These are phyloP conservation scores for Oryza coarctata DNA, from an alignment of 176 grass and related monocot genomes.

Conservation along the genomic window DNA sequence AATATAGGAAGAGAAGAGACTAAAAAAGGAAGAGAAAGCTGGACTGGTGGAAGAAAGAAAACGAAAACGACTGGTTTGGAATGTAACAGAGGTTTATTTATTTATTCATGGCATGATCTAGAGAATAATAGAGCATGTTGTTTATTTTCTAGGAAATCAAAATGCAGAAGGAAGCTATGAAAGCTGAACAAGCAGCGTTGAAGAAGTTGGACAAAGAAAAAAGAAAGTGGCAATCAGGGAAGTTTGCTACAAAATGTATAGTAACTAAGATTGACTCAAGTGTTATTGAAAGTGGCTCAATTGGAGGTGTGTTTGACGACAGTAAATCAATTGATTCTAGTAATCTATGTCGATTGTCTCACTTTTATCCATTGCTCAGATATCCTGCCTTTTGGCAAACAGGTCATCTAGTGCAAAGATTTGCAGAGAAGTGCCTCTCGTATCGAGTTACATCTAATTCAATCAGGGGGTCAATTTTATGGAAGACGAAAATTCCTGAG, in stretches of 20 bases:
- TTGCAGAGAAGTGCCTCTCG: constrained; percentile 50
- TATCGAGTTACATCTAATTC: constrained; percentile 48
- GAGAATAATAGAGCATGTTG: background rate
- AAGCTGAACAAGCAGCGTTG: constrained; percentile 51
- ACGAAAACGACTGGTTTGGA: constrained; percentile 46
- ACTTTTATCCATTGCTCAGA: background rate
- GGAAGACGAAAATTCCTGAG: constrained; percentile 70
- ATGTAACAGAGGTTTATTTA: constrained; percentile 10
- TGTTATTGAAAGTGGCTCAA: constrained; percentile 54
- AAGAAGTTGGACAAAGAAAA: constrained; percentile 68
- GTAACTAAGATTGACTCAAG: constrained; percentile 59
- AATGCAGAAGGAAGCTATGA: constrained; percentile 58
- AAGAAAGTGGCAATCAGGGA: constrained; percentile 73
- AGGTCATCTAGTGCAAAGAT: constrained; percentile 63
- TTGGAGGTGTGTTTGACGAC: constrained; percentile 59
- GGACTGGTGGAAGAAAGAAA: constrained; percentile 61
- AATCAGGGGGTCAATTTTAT: constrained; percentile 65
- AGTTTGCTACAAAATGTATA: constrained; percentile 67
- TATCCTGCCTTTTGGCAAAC: background rate
- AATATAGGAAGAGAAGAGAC: constrained; percentile 39
- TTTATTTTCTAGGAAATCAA: constrained; percentile 68
- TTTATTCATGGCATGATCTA: background rate
- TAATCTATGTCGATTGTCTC: background rate
- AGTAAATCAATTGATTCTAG: background rate
- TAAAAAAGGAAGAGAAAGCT: constrained; percentile 68